Evolutionary conservation across 169 alveolate species (phyloP), one percentile per base, ranked within the genome.

Genomic region (Babesia bigemina): DNA sequence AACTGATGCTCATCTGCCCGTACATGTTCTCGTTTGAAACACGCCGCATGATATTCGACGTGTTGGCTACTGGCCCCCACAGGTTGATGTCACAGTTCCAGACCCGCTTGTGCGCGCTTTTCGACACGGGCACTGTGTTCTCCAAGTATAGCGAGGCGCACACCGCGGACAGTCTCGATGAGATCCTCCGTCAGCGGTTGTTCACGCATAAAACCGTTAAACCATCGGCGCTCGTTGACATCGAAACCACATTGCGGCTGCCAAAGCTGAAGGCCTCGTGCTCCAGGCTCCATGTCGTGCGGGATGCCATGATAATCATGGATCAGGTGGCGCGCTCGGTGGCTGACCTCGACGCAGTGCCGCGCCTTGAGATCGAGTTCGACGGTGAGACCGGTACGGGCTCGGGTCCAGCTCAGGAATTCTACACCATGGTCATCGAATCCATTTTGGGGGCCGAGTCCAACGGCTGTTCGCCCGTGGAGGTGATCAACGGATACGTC

Each of bases 381-480:
- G 61, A 82, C 49, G 76, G 81, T 56, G 93, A 88, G 65, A 91
- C 70, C n/a, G 93, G 93, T 11, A 74, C 79, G 19, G 93, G 93
- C 26, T 55, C 87, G 12, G 93, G 93, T 26, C 93, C 93, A 9
- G 81, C 93, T 6, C 82, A 75, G 57, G 93, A 88, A 42, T 84
- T 88, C 60, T 88, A 72, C 63, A 70, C 84, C 44, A 74, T 85
- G 63, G 85, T 85, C 21, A 63, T 85, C 22, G 93, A 88, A 58
- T 77, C 76, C 22, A 67, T 67, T 7, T 2, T 67, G 13, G 22
- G 8, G 10, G 28, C n/a, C 13, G 56, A 50, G 14, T 3, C 12
- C 33, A 13, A 1, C 16, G 76, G 57, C 21, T 36, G n/a, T 13
- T 21, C 19, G 4, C 49, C 36, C 29, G 16, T 59, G 39, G 72